Conservation (phyloP, 192 early-diverging fungal species). For the Glomus cerebriforme region DNA sequence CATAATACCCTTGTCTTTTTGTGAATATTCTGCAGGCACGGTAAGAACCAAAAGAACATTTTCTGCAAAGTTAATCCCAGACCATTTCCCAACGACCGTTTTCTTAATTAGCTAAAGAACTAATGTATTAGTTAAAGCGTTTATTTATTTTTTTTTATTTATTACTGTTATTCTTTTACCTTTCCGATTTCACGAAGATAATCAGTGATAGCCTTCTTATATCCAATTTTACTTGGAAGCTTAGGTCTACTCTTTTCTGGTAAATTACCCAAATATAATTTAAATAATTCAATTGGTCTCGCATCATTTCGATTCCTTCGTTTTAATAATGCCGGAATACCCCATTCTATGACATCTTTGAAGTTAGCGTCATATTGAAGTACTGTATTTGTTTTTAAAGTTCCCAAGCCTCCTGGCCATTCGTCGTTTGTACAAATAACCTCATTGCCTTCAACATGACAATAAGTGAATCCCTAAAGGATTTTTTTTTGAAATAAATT, state of each 20-base stretch:
- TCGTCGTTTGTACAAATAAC: background rate
- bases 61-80: background rate
- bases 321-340: background rate
- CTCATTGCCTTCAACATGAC: background rate
- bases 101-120: background rate
- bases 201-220: background rate
- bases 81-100: background rate
- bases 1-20: background rate
- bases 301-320: background rate
- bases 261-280: background rate
- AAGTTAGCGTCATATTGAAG: background rate
- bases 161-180: background rate
- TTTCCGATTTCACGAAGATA: background rate
- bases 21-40: background rate
- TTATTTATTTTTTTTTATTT: background rate
- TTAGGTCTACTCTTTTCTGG: background rate
- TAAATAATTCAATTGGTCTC: background rate
- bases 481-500: background rate
- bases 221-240: constrained; percentile 27
- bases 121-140: background rate
- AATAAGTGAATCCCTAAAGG: background rate
- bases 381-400: background rate
- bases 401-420: background rate
- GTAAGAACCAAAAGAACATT: background rate
- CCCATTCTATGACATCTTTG: background rate